Evolutionary conservation across 176 grass and related monocot genomes (phyloP).

Genomic region (Rhipidocladum racemiflorum): DNA sequence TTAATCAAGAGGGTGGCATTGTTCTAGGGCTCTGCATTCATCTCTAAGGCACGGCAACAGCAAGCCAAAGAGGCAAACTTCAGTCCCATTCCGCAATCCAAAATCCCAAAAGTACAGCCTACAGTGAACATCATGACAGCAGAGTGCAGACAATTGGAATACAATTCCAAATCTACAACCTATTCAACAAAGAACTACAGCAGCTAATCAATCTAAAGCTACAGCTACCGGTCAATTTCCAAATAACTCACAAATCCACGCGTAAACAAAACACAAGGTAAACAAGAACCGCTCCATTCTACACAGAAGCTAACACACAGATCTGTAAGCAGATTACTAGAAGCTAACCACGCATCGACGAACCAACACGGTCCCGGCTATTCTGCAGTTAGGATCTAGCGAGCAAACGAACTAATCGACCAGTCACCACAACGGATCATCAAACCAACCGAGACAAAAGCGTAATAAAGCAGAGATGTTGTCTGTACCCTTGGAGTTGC

Average conservation of each 20-base stretch:
- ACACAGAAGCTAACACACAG: not conserved
- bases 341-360: not conserved
- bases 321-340: not conserved
- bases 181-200: not conserved
- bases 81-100: slow-evolving; percentile 44
- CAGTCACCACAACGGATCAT: not conserved
- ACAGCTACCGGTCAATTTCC: not conserved
- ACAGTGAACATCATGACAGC: not conserved
- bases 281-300: not conserved
- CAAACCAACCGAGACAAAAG: not conserved
- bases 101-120: not conserved
- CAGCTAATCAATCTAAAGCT: not conserved
- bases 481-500: slow-evolving; percentile 81
- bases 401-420: not conserved
- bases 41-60: slow-evolving; percentile 45
- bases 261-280: not conserved
- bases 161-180: not conserved
- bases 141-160: not conserved
- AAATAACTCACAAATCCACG: not conserved
- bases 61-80: slow-evolving; percentile 72
- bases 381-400: not conserved
- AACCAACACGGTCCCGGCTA: not conserved
- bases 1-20: slow-evolving; percentile 19
- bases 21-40: slow-evolving; percentile 73
- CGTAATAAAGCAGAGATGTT: not conserved